Base-by-base conservation (phyloP, 192 early-diverging fungal genomes). In the Mortierella antarctica region DNA sequence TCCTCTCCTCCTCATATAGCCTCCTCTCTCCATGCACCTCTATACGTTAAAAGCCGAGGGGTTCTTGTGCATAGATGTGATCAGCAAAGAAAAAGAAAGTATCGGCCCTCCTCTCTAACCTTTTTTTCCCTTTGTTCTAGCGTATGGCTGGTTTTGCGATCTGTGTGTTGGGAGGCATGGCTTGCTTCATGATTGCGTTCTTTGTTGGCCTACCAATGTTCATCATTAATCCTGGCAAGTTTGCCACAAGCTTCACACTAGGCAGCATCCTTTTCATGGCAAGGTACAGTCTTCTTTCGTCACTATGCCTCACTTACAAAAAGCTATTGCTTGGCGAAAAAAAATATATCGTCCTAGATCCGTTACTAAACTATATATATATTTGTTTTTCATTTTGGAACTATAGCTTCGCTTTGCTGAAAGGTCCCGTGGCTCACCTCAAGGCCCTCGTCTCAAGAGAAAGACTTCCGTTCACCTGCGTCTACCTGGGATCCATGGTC, bases 401-500 rank as follows among this genome's bases (percentile, higher is more conserved):
- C 31, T 17, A 57, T 73, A 93, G 91, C 83, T 86, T 98, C 60
- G 93, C 95, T 7, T 67, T 98, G 63, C 79, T 98, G 57, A 85
- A 90, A 53, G 96, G 96, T 7, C 96, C 94, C 20, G 83, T 87
- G 45, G 89, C 95, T 9, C 95, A 97, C 74, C 60, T 95, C 46
- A 85, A 88, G 65, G 95, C 96, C 66, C 85, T 97, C 82, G 82
- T 95, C 42, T 93, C 93, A 17, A 76, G 75, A 56, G 93, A 95
- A 52, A 87, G 97, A 46, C 61, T 96, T 44, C 88, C 94, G 23
- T 97, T 97, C 67, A 96, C 95, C 2, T 62, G 80, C 17, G 81
- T 89, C 10, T 98, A 98, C 71, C 79, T 98, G 51, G 92, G 90
- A 23, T 93, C 93, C 31, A 92, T 99, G 87, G 79, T 86, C 41